Evolutionary conservation across 192 early-diverging fungal species (phyloP), one percentile per base, ranked within the genome.

Genomic region (Coemansia sp.): DNA sequence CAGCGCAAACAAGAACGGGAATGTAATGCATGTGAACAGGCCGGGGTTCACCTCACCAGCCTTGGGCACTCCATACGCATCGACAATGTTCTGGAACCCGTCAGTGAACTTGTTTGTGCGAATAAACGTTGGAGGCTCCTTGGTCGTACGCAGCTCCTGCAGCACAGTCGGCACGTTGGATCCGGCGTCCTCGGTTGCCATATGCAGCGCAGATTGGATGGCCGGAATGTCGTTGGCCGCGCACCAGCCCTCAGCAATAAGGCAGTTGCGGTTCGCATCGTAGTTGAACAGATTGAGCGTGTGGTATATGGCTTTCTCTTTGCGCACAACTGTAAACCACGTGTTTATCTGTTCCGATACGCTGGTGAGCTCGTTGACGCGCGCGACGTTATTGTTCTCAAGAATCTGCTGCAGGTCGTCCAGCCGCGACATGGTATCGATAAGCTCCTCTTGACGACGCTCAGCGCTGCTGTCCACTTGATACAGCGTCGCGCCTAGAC

Each of bases 201-300:
- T 78, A 31, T 93, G 88, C 17, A 99, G 84, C 19, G 96, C 87
- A 17, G 89, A 85, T 70, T 95, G 90, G 64, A 98, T 86, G 3
- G 87, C 85, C 30, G 85, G 84, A 61, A 98, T 88, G 74, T 92
- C 90, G 70, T 88, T 87, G 42, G 91, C 90, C 21, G 97, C 93
- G 72, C 94, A 95, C 97, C 97, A 99, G 6, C 96, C 97, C 80
- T 99, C 97, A 29, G 94, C 94, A 82, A 98, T 97, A 67, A 97
- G 78, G 58, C 93, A 91, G 79, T 95, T 95, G 72, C 94, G 87
- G 84, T 89, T 92, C 33, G 80, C 82, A 71, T 99, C 97, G 77
- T 96, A 93, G 82, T 92, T 94, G 85, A 98, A 95, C 69, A 90
- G 78, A 71, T 99, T 99, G 89, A 99, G 91, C 32, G 91, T 89